Evolutionary conservation across 2,329 filamentous ascomycete genomes (phyloP), one percentile per base, ranked within the genome.

Genomic region (Colletotrichum sp.): DNA sequence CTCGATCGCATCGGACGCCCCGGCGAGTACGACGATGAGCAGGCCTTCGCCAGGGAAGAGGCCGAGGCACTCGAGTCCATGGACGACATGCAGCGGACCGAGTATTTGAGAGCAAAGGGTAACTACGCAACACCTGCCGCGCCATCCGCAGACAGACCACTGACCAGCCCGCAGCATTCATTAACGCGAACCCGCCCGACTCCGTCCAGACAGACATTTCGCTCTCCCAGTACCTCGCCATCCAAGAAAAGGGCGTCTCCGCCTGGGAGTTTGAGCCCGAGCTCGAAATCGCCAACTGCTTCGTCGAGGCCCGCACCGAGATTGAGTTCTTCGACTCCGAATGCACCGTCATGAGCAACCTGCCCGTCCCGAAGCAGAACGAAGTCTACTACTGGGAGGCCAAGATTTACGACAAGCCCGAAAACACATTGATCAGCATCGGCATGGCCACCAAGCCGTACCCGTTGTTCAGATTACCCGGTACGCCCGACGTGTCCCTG

Each of bases 241-340:
- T 99, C 79, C 97, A 99, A 87, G 97, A 99, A 88, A 99, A 99
- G 85, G 97, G 97, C 67, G 96, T 99, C n/a, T 98, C 97, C 7
- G 97, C 97, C 8, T 99, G 97, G 97, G 97, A 99, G 85, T 99
- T 99, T 82, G 97, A 99, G 85, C 97, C 97, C n/a, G 97, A 99
- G 85, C 88, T 99, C 44, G 97, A 99, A 86, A 98, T 99, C 80
- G 97, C 97, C 79, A 99, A 99, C 86, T 99, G 97, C 85, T 99
- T 99, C 83, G 97, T 99, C 78, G 96, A 99, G 86, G 96, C 89
- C 55, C 92, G 97, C 79, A 99, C 97, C 13, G 97, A 99, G 85
- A 98, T 99, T 78, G 97, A 99, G 84, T 99, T 99, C 87, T 99
- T 98, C 83, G 97, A 99, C 85, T 97, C 96, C 3, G 97, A 98